phyloP scores from a whole-genome alignment of 2,329 filamentous ascomycete species.

The Neobulgaria alba region DNA sequence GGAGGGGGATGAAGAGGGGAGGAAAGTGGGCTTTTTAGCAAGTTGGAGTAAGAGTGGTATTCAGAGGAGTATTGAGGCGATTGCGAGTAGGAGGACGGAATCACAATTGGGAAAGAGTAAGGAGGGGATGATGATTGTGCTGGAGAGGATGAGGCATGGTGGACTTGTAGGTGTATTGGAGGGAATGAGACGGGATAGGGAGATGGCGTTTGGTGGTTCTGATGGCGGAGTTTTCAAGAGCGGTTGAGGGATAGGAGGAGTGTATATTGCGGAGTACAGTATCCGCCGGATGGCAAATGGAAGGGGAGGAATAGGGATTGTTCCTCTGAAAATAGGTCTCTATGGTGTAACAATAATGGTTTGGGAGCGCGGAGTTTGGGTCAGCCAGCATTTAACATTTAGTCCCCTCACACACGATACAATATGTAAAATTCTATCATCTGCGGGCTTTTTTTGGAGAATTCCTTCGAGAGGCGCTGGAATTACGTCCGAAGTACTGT shows the following conservation, averaged over 20 bases:
- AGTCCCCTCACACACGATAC: too few relatives aligned
- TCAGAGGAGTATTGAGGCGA: slow-evolving; percentile 69
- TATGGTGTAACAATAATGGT: too few relatives aligned
- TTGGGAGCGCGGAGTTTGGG: too few relatives aligned
- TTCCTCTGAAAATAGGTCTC: too few relatives aligned
- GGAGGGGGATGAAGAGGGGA: slow-evolving; percentile 34
- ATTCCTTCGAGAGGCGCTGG: too few relatives aligned
- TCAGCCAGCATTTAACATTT: too few relatives aligned
- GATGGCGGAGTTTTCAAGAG: background rate
- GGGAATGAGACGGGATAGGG: slow-evolving; percentile 55
- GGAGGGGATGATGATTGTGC: slow-evolving; percentile 74
- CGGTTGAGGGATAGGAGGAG: background rate
- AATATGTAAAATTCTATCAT: too few relatives aligned
- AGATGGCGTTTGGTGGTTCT: slow-evolving; percentile 15
- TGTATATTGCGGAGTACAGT: too few relatives aligned
- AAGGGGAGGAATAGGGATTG: too few relatives aligned
- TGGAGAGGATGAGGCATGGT: slow-evolving; percentile 60
- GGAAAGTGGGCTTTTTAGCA: slow-evolving; percentile 41
- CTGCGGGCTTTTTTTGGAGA: too few relatives aligned
- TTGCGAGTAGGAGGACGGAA: slow-evolving; percentile 68
- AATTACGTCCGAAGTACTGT: too few relatives aligned
- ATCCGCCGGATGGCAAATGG: too few relatives aligned
- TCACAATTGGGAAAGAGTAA: slow-evolving; percentile 73
- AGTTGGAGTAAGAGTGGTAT: slow-evolving; percentile 62
- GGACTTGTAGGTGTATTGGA: slow-evolving; percentile 63